Conservation (phyloP, 23 red algal species). For the Gracilaria domingensis region DNA sequence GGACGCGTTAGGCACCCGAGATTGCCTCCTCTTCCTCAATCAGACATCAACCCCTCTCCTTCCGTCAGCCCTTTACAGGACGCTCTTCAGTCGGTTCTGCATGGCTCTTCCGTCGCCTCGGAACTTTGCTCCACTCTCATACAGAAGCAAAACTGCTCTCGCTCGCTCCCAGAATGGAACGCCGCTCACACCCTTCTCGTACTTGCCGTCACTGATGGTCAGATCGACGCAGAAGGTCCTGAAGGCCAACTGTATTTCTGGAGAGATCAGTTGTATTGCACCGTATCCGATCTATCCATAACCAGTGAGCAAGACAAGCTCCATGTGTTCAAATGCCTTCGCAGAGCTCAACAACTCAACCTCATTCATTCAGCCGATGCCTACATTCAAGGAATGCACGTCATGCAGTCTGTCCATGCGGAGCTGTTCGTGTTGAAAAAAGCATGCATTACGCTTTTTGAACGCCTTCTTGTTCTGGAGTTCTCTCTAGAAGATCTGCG, state of each 20-base stretch:
- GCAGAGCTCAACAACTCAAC: background rate
- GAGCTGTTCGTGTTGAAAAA: background rate
- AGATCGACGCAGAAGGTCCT: background rate
- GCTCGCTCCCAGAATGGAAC: background rate
- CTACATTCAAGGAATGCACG: background rate
- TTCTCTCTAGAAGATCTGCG: background rate
- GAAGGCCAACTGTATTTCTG: background rate
- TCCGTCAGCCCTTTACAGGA: background rate
- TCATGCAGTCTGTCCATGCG: background rate
- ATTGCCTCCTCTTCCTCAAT: no score
- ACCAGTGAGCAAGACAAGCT: background rate
- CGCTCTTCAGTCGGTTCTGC: background rate
- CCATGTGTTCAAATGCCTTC: background rate
- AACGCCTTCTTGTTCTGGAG: background rate
- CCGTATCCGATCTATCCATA: background rate
- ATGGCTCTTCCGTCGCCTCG: background rate
- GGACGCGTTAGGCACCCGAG: no score
- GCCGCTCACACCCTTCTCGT: background rate
- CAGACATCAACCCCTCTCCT: no score
- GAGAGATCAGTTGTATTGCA: constrained; percentile 1
- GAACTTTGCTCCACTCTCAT: background rate
- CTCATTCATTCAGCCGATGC: background rate
- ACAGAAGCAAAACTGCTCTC: background rate
- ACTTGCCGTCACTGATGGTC: background rate
- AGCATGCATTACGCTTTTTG: background rate